These are phyloP conservation scores for Didymella lethalis DNA, from an alignment of 2,329 filamentous ascomycete genomes.

Conservation along the genomic window DNA sequence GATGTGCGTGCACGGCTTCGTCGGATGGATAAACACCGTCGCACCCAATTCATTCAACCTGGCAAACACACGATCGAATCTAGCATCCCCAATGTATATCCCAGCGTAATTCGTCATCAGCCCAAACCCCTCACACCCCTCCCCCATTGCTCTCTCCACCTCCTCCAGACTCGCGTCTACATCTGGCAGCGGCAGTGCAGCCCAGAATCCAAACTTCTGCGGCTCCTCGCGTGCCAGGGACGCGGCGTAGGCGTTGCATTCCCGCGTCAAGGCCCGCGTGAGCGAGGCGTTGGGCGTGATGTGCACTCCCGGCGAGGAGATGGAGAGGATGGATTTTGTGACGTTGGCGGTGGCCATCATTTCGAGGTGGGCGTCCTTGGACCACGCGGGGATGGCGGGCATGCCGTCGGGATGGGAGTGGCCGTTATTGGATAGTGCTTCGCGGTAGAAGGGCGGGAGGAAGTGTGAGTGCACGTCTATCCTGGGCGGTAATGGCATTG, in stretches of 20 bases:
- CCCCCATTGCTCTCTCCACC: constrained; percentile 54
- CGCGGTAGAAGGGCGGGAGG: constrained; percentile 54
- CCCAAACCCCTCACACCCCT: constrained; percentile 61
- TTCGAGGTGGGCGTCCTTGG: constrained; percentile 54
- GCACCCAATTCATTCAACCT: constrained; percentile 58
- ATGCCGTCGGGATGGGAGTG: constrained; percentile 59
- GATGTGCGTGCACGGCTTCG: constrained; percentile 53
- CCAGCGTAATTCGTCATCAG: constrained; percentile 63
- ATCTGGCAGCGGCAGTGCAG: constrained; percentile 62
- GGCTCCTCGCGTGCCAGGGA: constrained; percentile 50
- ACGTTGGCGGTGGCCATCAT: constrained; percentile 62
- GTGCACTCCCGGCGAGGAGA: constrained; percentile 63
- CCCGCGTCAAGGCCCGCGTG: constrained; percentile 50
- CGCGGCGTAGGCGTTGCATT: constrained; percentile 54
- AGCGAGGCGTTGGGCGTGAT: constrained; percentile 53
- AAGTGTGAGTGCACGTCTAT: constrained; percentile 62
- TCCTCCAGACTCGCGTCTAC: constrained; percentile 58
- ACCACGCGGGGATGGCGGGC: constrained; percentile 59
- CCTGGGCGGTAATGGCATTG: constrained; percentile 39
- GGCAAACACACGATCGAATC: constrained; percentile 58
- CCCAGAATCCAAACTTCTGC: constrained; percentile 61
- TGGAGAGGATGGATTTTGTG: constrained; percentile 61
- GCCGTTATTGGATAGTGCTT: constrained; percentile 52
- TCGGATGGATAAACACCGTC: constrained; percentile 64
- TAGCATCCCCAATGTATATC: constrained; percentile 59